Base-by-base conservation (phyloP, 2,329 filamentous ascomycete genomes). In the Aureobasidium sp. region DNA sequence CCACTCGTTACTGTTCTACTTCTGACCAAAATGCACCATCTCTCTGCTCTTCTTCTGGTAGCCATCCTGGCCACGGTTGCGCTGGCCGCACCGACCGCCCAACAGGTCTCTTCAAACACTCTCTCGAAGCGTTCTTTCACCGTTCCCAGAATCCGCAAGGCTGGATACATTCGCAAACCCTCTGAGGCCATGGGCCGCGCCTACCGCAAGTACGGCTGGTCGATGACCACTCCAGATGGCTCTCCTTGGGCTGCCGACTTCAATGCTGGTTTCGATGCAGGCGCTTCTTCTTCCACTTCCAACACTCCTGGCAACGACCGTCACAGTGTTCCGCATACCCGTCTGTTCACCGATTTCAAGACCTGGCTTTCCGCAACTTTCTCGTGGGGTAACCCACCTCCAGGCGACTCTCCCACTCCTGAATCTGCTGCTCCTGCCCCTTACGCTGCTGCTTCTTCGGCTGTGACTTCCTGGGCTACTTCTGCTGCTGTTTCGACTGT, bases 161-260 rank as follows among this genome's bases (percentile, higher is more conserved):
- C 77, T 61, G 84, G 85, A 70, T 76, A 78, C 24, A 74, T 79
- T 22, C 73, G 71, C 64, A 79, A 87, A 75, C 85, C 86, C n/a
- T 77, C 80, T 7, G 71, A 75, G 62, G 85, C 86, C 56, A 78
- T 92, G 67, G 74, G 81, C 56, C 88, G 84, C 74, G 83, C 87
- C 17, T 86, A 88, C 71, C 75, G 79, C 67, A 92, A 92, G 72
- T 91, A 82, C 72, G 81, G 82, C 64, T 64, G 61, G 62, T 47
- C 60, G 7, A 57, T 60, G 50, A 61, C 59, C 24, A 58, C 56
- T 37, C 53, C 57, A 33, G 61, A 49, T 37, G 37, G 60, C 37
- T 37, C 48, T 27, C 29, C 61, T 29, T 60, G 47, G 60, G 33
- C 27, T 11, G 40, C 47, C 19, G 37, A 49, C 8, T 57, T 60